Base-by-base conservation (phyloP, 108 stramenopile species). In the Conticribra weissflogii region DNA sequence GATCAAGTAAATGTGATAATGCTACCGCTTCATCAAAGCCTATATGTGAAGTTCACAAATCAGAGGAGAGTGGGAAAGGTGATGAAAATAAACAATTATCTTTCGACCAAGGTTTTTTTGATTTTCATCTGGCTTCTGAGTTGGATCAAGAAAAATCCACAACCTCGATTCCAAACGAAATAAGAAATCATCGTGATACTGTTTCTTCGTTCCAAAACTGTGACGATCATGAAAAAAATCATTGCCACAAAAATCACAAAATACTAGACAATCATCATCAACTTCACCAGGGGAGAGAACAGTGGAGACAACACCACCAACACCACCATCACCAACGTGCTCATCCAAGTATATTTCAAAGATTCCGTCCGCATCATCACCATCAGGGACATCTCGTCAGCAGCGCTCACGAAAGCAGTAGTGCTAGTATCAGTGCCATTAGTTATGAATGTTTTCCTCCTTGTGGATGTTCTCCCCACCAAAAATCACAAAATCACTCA, bases 311-410 rank as follows among this genome's bases (percentile, higher is more conserved):
- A n/a, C n/a, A n/a, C n/a, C n/a, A n/a, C n/a, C n/a, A 41, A 2
- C 18, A 46, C 45, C 16, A 47, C 48, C 2, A 57, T n/a, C 25
- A 30, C 33, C 3, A 8, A 1, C 29, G 18, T 27, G 36, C 8
- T n/a, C 29, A 31, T 57, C 30, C 2, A 8, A 30, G 50, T 18
- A 17, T 31, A 28, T 57, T 12, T 30, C 28, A 31, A 18, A 57
- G 17, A 30, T 31, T 30, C 56, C 19, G 12, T 57, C 36, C 36
- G 7, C 61, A 36, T 0, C 49, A 65, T 25, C 64, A 66, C 24
- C 64, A 66, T 24, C 64, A 66, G 25, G 64, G 64, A n/a, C 64
- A 66, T 33, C 31, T 34, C 23, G 21, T 66, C 12, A 25, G 44
- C 33, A 66, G 64, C 17, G 19, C 34, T 49, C 15, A 41, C 12